phyloP scores from a whole-genome alignment of 495 filamentous ascomycete genomes.

The Lepidopterella palustris region DNA sequence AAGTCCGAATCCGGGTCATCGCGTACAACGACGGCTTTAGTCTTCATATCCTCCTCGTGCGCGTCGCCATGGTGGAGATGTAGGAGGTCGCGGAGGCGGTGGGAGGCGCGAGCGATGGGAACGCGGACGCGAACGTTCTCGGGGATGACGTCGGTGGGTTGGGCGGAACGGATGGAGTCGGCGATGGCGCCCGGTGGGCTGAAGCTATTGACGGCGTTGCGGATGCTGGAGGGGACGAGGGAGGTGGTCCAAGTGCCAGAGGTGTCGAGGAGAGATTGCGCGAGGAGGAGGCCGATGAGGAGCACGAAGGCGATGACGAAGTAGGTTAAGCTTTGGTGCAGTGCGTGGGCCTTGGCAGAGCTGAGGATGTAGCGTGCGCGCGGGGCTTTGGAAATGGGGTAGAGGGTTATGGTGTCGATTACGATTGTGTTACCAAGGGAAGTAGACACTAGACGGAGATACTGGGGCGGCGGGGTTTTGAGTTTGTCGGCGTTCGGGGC shows the following conservation, averaged over 20 bases:
- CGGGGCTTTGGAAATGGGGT: conserved; percentile 40
- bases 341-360: conserved; percentile 46
- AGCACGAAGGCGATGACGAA: conserved; percentile 46
- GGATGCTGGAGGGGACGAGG: conserved; percentile 40
- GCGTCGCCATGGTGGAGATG: conserved; percentile 10
- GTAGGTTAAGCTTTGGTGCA: conserved; percentile 43
- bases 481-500: conserved; percentile 29
- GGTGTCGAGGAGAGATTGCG: conserved; percentile 62
- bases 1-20: conserved; percentile 19
- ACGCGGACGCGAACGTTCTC: background rate
- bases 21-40: conserved; percentile 18
- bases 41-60: background rate
- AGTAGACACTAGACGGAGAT: conserved; percentile 76
- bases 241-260: conserved; percentile 54
- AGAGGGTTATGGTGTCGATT: conserved; percentile 76
- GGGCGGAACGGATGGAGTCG: conserved; percentile 11
- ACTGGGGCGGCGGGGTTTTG: conserved; percentile 39
- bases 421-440: conserved; percentile 79
- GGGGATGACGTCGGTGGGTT: conserved; percentile 1
- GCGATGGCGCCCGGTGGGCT: conserved; percentile 10
- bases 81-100: conserved; percentile 25
- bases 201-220: conserved; percentile 30
- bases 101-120: conserved; percentile 7
- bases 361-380: conserved; percentile 63
- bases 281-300: conserved; percentile 51